phyloP scores from a whole-genome alignment of 495 filamentous ascomycete genomes.

The Cladorrhinum samala region DNA sequence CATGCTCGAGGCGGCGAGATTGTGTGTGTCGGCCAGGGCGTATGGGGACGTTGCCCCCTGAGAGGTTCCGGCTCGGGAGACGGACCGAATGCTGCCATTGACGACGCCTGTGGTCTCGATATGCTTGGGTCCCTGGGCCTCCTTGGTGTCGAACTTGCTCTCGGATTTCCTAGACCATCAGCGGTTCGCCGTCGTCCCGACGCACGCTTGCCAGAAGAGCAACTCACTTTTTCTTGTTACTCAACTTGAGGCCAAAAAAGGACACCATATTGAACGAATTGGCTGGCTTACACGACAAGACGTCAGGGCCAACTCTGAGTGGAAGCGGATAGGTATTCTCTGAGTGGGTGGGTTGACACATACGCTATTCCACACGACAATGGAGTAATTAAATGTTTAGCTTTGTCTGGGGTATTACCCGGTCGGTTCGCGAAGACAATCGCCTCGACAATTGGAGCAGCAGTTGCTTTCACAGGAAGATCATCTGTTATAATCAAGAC shows the following conservation, averaged over 20 bases:
- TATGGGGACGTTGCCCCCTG: slow-evolving; percentile 24
- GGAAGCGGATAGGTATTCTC: too few relatives aligned
- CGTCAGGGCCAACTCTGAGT: too few relatives aligned
- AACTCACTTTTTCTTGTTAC: slow-evolving; percentile 46
- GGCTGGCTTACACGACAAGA: slow-evolving; percentile 6
- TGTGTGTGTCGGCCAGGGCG: slow-evolving; percentile 21
- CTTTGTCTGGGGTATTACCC: background rate
- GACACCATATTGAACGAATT: slow-evolving; percentile 38
- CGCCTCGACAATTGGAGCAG: too few relatives aligned
- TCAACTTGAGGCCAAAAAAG: slow-evolving; percentile 44
- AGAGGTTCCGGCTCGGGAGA: slow-evolving; percentile 28
- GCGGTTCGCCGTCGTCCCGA: slow-evolving; percentile 7
- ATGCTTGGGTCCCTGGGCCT: slow-evolving; percentile 22
- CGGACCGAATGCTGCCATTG: slow-evolving; percentile 28
- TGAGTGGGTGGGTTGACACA: too few relatives aligned
- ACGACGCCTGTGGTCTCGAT: slow-evolving; percentile 16
- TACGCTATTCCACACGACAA: too few relatives aligned
- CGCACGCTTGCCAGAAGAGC: background rate
- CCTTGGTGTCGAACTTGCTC: slow-evolving; percentile 14
- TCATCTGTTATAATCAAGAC: background rate
- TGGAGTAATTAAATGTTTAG: background rate
- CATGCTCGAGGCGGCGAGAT: slow-evolving; percentile 34
- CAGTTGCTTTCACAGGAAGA: background rate
- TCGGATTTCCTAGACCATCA: slow-evolving; percentile 31
- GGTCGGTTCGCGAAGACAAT: too few relatives aligned